Conservation (phyloP, 148 eudicot species). For the Talinum fruticosum region DNA sequence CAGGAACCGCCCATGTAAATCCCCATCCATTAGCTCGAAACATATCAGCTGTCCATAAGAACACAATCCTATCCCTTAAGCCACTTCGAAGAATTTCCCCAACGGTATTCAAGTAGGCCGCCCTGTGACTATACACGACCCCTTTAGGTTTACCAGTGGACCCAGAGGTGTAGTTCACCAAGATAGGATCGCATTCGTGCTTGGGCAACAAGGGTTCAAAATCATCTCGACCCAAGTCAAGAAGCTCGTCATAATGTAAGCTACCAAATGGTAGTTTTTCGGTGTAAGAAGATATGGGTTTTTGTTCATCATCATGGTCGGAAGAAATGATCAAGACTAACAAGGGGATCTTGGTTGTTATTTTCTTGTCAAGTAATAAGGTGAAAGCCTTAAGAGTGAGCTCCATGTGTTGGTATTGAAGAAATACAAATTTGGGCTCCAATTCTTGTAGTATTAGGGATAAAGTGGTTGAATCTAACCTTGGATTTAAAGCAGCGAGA, state of each 20-base stretch:
- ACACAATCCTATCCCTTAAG: slow-evolving; percentile 19
- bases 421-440: slow-evolving; percentile 10
- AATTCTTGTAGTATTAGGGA: slow-evolving; percentile 16
- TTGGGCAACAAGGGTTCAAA: slow-evolving; percentile 15
- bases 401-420: slow-evolving; percentile 6
- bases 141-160: slow-evolving; percentile 24
- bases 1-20: slow-evolving; percentile 22
- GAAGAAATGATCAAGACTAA: slow-evolving; percentile 13
- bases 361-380: not conserved
- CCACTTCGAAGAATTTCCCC: slow-evolving; percentile 27
- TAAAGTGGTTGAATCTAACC: slow-evolving; percentile 18
- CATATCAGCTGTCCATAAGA: slow-evolving; percentile 30
- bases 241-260: slow-evolving; percentile 6
- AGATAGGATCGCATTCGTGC: slow-evolving; percentile 24
- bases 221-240: slow-evolving; percentile 10
- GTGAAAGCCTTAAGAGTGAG: not conserved
- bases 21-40: slow-evolving; percentile 33
- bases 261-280: not conserved
- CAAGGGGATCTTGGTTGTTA: slow-evolving; percentile 5
- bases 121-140: slow-evolving; percentile 25
- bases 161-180: slow-evolving; percentile 28
- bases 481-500: slow-evolving; percentile 22
- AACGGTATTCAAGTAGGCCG: slow-evolving; percentile 14
- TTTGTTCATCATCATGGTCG: not conserved
- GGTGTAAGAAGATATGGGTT: not conserved